Evolutionary conservation across 768 basidiomycete species (phyloP).

Genomic region (Hygrophorus russula): DNA sequence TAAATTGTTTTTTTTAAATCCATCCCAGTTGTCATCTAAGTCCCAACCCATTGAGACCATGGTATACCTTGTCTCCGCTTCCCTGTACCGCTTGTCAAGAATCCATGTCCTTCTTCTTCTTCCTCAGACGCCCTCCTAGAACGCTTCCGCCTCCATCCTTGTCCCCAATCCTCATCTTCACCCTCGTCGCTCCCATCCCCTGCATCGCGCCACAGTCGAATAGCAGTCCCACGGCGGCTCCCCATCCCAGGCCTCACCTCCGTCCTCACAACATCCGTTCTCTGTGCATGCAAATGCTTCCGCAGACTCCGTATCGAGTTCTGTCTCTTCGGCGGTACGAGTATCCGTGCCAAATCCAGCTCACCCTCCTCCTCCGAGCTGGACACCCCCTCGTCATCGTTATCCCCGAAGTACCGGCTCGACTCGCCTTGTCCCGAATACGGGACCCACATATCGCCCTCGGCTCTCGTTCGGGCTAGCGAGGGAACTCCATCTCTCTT

Average conservation of each 20-base stretch:
- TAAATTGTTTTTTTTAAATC: too few species aligned
- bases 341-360: conserved; percentile 52
- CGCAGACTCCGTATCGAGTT: conserved; percentile 64
- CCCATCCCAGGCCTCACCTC: not conserved
- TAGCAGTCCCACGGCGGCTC: not conserved
- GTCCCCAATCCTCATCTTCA: not conserved
- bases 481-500: conserved; percentile 38
- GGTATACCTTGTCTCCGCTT: not conserved
- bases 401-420: conserved; percentile 12
- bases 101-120: not conserved
- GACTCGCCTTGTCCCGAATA: conserved; percentile 8
- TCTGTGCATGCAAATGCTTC: conserved; percentile 33
- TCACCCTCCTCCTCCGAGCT: conserved; percentile 34
- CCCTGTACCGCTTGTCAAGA: not conserved
- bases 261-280: not conserved
- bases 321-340: conserved; percentile 63
- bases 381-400: conserved; percentile 28
- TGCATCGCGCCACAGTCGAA: not conserved
- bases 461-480: conserved; percentile 47
- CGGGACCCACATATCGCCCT: conserved; percentile 44
- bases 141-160: not conserved
- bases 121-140: not conserved
- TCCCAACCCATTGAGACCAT: conserved; percentile 1
- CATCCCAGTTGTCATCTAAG: not conserved
- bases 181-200: conserved; percentile 2